Percentiles rank a stretch among this genome's conserved stretches.
phyloP scores from a whole-genome alignment of 1,284 basidiomycete genomes.

The Ustilago trichophora region DNA sequence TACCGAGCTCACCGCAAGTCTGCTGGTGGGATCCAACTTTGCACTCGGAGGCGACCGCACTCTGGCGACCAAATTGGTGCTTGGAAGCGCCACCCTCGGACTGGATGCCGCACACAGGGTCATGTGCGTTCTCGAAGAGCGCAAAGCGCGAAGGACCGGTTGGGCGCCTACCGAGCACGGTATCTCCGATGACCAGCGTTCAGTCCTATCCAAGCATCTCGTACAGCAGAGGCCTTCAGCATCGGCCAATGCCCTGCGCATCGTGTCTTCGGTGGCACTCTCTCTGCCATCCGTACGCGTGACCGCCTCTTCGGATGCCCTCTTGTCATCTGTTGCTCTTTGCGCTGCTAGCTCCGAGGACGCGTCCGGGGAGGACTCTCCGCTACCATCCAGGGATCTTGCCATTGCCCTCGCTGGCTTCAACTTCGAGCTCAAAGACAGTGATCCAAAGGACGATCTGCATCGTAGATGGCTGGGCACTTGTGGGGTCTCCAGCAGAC shows the following conservation, averaged over 20 bases:
- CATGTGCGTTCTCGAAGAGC: constrained; percentile 30
- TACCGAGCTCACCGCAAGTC: constrained; percentile 36
- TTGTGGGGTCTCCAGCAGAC: constrained; percentile 39
- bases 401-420: constrained; percentile 29
- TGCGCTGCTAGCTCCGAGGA: background rate
- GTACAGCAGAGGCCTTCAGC: constrained; percentile 28
- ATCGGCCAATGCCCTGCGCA: constrained; percentile 11
- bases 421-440: constrained; percentile 46
- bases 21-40: constrained; percentile 45
- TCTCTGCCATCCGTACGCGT: constrained; percentile 35
- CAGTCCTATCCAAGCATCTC: constrained; percentile 36
- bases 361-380: background rate
- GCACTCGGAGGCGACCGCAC: constrained; percentile 34
- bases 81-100: constrained; percentile 39
- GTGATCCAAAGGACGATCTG: constrained; percentile 39
- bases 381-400: constrained; percentile 24
- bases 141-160: constrained; percentile 33
- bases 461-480: constrained; percentile 63
- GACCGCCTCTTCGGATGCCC: constrained; percentile 27
- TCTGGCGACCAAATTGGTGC: constrained; percentile 31
- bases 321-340: constrained; percentile 8
- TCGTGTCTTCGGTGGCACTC: constrained; percentile 22
- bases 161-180: constrained; percentile 16
- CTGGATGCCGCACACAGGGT: constrained; percentile 45
- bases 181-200: constrained; percentile 7